Conservation (phyloP, 2,329 filamentous ascomycete species). For the Lachnellula cervina region DNA sequence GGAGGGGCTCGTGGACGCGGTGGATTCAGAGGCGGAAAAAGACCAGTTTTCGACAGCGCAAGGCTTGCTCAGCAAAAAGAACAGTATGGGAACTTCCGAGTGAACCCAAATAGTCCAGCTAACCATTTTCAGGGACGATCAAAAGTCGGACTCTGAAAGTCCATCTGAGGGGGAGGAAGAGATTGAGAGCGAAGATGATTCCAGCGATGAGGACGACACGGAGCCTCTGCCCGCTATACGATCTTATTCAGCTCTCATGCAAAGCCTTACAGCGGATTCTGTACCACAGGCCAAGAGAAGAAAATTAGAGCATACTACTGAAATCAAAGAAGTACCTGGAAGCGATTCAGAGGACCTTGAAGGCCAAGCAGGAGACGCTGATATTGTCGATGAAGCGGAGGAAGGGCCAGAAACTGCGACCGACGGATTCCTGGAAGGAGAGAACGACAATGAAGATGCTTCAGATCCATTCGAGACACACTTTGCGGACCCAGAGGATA, state of each 20-base stretch:
- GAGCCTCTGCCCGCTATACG: constrained; percentile 35
- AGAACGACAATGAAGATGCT: constrained; percentile 44
- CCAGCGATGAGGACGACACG: constrained; percentile 40
- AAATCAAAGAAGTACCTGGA: constrained; percentile 16
- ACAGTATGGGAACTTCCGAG: constrained; percentile 19
- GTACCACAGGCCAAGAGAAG: constrained; percentile 50
- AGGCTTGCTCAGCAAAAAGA: constrained; percentile 44
- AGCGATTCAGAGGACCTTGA: constrained; percentile 4
- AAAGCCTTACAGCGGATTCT: constrained; percentile 47
- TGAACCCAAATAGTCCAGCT: neutral
- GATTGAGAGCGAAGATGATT: constrained; percentile 42
- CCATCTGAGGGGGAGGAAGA: constrained; percentile 36
- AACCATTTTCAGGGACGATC: constrained; percentile 16
- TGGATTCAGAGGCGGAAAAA: constrained; percentile 30
- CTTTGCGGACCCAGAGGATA: constrained; percentile 65
- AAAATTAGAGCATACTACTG: constrained; percentile 41
- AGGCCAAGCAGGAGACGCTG: constrained; percentile 24
- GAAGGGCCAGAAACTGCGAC: constrained; percentile 38
- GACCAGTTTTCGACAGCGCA: constrained; percentile 41
- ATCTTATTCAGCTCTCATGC: constrained; percentile 54
- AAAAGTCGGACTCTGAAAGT: constrained; percentile 33
- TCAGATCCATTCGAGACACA: constrained; percentile 76
- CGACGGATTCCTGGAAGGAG: constrained; percentile 34
- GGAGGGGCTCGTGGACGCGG: constrained; percentile 30
- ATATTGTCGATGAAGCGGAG: constrained; percentile 46